Evolutionary conservation across 768 basidiomycete species (phyloP).

Genomic region (Goffeauzyma gilvescens): DNA sequence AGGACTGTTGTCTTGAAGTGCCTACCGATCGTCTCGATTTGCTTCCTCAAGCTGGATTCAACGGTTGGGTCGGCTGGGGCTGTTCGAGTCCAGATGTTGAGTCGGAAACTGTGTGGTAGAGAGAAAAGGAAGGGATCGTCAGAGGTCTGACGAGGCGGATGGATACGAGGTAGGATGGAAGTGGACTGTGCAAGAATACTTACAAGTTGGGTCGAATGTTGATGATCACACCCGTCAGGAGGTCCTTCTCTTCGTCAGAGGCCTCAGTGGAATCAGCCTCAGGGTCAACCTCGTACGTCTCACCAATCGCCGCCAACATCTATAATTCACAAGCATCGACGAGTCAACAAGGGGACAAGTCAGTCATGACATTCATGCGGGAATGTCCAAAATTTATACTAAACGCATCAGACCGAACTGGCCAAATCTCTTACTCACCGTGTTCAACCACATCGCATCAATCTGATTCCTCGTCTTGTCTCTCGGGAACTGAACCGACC

Average conservation of each 20-base stretch:
- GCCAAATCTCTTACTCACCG: conserved; percentile 47
- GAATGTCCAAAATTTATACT: too few species aligned
- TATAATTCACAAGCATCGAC: conserved; percentile 26
- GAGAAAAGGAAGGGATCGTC: background rate
- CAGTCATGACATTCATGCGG: background rate
- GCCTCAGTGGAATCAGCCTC: background rate
- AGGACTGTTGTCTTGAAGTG: conserved; percentile 86
- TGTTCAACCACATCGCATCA: conserved; percentile 96
- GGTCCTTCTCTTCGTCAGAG: conserved; percentile 36
- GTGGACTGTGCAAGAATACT: conserved; percentile 8
- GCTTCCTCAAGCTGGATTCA: conserved; percentile 44
- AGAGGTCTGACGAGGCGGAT: background rate
- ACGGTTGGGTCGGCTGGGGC: conserved; percentile 39
- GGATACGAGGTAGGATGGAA: background rate
- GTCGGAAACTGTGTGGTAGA: conserved; percentile 57
- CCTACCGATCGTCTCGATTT: conserved; percentile 63
- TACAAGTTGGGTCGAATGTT: conserved; percentile 53
- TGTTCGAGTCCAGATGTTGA: conserved; percentile 91
- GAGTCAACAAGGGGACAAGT: background rate
- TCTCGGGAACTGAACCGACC: conserved; percentile 91
- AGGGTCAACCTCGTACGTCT: conserved; percentile 58
- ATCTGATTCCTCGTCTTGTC: conserved; percentile 72
- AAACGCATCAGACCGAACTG: too few species aligned
- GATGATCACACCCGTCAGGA: conserved; percentile 77
- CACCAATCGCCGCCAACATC: conserved; percentile 99